Evolutionary conservation across 2,329 filamentous ascomycete species (phyloP).

Genomic region (Verticillium albo-atrum): DNA sequence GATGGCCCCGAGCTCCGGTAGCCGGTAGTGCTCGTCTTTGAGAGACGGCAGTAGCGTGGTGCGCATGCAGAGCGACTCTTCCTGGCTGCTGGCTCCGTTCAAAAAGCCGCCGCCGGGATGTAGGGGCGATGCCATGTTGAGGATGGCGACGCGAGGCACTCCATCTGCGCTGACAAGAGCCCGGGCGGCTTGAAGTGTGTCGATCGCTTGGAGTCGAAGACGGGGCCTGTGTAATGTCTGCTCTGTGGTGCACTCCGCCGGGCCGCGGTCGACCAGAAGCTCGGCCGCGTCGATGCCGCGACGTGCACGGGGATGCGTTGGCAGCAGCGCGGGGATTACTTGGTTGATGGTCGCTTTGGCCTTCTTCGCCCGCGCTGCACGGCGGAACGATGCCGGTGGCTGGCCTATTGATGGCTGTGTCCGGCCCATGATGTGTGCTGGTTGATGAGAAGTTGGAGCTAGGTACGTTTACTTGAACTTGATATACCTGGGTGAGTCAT

Average conservation of each 20-base stretch:
- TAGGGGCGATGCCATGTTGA: conserved; percentile 62
- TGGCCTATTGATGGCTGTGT: conserved; percentile 9
- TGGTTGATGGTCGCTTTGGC: conserved; percentile 56
- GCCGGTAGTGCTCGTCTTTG: conserved; percentile 52
- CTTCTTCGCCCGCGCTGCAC: conserved; percentile 43
- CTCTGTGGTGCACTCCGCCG: not conserved
- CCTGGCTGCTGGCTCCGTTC: conserved; percentile 54
- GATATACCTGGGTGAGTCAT: too few relatives aligned
- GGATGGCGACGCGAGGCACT: conserved; percentile 38
- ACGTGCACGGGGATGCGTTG: conserved; percentile 49
- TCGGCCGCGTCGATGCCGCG: conserved; percentile 48
- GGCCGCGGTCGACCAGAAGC: conserved; percentile 32
- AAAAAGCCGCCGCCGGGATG: conserved; percentile 58
- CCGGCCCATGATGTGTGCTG: conserved; percentile 5
- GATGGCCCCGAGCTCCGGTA: conserved; percentile 53
- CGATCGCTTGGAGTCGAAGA: conserved; percentile 42
- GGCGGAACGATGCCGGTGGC: conserved; percentile 9
- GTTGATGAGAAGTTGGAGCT: not conserved
- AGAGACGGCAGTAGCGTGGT: conserved; percentile 57
- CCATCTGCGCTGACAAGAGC: conserved; percentile 17
- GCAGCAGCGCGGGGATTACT: conserved; percentile 51
- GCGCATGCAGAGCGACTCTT: conserved; percentile 57
- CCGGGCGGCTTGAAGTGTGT: conserved; percentile 50
- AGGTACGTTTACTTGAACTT: too few relatives aligned
- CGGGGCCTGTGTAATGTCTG: conserved; percentile 14